Conservation (phyloP, 345 rosid genomes). For the Pistacia vera region DNA sequence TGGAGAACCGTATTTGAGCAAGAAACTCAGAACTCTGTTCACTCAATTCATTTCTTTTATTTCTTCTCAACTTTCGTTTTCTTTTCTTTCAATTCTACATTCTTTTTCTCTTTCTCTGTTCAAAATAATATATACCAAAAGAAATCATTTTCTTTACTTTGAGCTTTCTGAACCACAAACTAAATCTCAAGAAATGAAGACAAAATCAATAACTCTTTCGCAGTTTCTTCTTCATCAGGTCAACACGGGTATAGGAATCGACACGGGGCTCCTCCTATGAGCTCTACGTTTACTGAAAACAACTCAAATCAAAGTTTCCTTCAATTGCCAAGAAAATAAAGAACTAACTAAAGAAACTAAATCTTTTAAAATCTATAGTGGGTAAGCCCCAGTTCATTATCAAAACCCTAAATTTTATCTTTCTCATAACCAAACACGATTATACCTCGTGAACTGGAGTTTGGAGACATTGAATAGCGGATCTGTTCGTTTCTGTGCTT, state of each 20-base stretch:
- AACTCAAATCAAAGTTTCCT: constrained; percentile 3
- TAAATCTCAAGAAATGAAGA: constrained; percentile 1
- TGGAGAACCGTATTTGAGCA: constrained; percentile 42
- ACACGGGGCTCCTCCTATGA: constrained; percentile 45
- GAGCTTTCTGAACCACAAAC: constrained; percentile 14
- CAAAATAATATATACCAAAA: background rate
- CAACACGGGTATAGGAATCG: constrained; percentile 50
- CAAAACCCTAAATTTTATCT: background rate
- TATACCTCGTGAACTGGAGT: constrained; percentile 74
- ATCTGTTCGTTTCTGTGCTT: constrained; percentile 67
- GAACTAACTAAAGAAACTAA: background rate
- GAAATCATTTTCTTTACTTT: constrained; percentile 11
- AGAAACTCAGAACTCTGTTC: constrained; percentile 30
- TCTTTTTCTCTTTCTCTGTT: constrained; percentile 36
- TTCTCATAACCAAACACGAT: background rate
- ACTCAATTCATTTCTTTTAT: constrained; percentile 23
- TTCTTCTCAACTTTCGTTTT: constrained; percentile 16
- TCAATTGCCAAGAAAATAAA: constrained; percentile 13
- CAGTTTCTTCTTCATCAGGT: constrained; percentile 54
- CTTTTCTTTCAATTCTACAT: constrained; percentile 30
- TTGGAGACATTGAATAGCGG: constrained; percentile 60
- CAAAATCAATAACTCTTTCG: constrained; percentile 32
- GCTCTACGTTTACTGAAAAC: constrained; percentile 58
- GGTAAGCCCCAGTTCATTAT: background rate
- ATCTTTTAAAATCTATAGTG: background rate